phyloP scores from a whole-genome alignment of 1,284 basidiomycete species.

The Neolentinus lepideus region DNA sequence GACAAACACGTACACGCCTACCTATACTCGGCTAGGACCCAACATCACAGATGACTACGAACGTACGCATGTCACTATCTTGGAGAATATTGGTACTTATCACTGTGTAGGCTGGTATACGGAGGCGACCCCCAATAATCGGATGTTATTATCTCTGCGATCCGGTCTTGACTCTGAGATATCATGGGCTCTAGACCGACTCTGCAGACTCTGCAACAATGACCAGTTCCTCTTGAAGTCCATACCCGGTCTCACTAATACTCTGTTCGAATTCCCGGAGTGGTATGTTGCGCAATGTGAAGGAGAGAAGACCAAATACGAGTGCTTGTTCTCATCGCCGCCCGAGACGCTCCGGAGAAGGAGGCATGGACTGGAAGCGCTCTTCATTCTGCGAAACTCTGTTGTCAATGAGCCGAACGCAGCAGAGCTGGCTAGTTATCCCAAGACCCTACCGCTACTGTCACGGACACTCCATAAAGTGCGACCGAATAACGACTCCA shows the following conservation, averaged over 20 bases:
- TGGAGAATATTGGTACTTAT: conserved; percentile 6
- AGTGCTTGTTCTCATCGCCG: conserved; percentile 47
- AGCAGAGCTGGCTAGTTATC: conserved; percentile 46
- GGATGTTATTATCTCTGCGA: conserved; percentile 74
- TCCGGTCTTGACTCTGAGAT: conserved; percentile 73
- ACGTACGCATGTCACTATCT: conserved; percentile 35
- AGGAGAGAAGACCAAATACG: conserved; percentile 29
- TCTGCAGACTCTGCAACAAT: conserved; percentile 68
- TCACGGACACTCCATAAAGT: conserved; percentile 50
- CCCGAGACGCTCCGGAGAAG: conserved; percentile 44
- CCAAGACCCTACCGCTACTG: conserved; percentile 54
- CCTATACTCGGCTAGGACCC: conserved; percentile 21
- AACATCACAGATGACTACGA: conserved; percentile 70
- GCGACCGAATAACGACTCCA: conserved; percentile 47
- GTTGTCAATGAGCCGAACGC: conserved; percentile 60
- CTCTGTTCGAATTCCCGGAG: conserved; percentile 75
- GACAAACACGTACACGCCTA: neutral
- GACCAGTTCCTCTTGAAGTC: conserved; percentile 62
- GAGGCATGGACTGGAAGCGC: conserved; percentile 65
- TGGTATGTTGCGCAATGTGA: conserved; percentile 60
- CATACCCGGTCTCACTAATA: conserved; percentile 72
- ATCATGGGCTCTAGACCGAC: conserved; percentile 74
- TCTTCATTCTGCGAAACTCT: conserved; percentile 74
- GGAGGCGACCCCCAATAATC: conserved; percentile 62
- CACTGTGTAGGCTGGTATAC: conserved; percentile 67